Evolutionary conservation across 371 early-diverging fungal genomes (phyloP).

Genomic region (Rhizomucor pusillus): DNA sequence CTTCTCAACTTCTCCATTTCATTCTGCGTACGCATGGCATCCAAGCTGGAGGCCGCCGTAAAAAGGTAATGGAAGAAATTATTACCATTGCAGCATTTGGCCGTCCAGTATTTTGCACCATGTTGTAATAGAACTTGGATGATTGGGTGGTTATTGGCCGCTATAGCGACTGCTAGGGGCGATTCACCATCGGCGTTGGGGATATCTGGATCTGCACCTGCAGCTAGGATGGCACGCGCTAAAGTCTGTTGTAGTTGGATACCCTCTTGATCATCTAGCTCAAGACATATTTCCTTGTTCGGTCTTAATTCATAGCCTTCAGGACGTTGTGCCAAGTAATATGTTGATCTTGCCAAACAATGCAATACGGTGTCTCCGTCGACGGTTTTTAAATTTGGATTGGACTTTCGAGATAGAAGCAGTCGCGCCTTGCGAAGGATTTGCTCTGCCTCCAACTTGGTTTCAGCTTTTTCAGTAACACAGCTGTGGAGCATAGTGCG

Average conservation of each 20-base stretch:
- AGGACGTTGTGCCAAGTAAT: constrained; percentile 18
- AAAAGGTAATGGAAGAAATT: constrained; percentile 43
- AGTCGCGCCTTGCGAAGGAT: constrained; percentile 28
- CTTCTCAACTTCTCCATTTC: constrained; percentile 4
- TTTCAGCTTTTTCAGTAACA: constrained; percentile 17
- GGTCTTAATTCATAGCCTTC: constrained; percentile 2
- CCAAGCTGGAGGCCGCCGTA: neutral
- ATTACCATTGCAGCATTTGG: constrained; percentile 20
- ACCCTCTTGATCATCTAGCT: constrained; percentile 34
- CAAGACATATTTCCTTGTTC: constrained; percentile 1
- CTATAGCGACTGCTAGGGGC: constrained; percentile 43
- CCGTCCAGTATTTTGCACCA: constrained; percentile 30
- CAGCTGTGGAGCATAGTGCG: constrained; percentile 47
- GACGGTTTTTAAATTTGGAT: constrained; percentile 37
- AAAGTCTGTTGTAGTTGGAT: constrained; percentile 21
- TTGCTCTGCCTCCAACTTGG: constrained; percentile 32
- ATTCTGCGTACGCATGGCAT: neutral
- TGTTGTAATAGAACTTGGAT: constrained; percentile 24
- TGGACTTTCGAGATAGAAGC: constrained; percentile 40
- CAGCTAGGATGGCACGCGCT: constrained; percentile 22
- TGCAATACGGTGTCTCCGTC: constrained; percentile 51
- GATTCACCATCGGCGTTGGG: constrained; percentile 33
- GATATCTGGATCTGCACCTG: constrained; percentile 31
- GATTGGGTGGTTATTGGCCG: constrained; percentile 21
- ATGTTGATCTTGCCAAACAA: constrained; percentile 20